Conservation (phyloP, 1,284 basidiomycete species). For the Boletus semigastroideus region DNA sequence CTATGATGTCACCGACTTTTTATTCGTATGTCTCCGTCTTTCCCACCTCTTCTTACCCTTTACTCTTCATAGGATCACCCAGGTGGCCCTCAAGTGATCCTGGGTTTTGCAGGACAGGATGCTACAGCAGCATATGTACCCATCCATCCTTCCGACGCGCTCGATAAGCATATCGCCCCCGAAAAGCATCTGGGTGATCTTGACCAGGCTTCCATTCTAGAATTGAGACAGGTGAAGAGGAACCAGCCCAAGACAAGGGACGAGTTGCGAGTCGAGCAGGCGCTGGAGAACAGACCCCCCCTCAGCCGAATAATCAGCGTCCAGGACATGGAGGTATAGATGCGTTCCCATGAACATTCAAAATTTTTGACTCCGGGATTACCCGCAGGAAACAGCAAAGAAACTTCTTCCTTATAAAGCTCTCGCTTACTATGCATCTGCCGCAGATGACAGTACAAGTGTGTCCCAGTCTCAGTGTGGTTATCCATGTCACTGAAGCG, state of each 20-base stretch:
- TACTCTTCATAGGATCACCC: conserved; percentile 64
- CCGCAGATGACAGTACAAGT: conserved; percentile 82
- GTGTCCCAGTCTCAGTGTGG: conserved; percentile 30
- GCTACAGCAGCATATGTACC: conserved; percentile 73
- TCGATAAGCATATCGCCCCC: conserved; percentile 64
- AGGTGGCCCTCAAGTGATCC: conserved; percentile 75
- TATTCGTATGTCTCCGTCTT: conserved; percentile 47
- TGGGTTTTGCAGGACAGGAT: conserved; percentile 79
- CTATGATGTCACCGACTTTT: conserved; percentile 85
- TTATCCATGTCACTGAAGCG: conserved; percentile 1
- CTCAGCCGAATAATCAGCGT: conserved; percentile 70
- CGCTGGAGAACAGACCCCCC: conserved; percentile 60
- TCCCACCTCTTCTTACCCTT: not conserved
- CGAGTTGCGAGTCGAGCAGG: conserved; percentile 65
- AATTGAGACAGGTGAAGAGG: conserved; percentile 40
- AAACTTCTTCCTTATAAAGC: conserved; percentile 72
- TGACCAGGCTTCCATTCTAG: conserved; percentile 49
- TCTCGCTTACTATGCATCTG: conserved; percentile 80
- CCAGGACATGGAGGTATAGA: conserved; percentile 70
- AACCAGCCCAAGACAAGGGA: conserved; percentile 61
- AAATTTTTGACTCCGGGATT: not conserved
- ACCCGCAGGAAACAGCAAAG: conserved; percentile 54
- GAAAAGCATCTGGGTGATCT: conserved; percentile 74
- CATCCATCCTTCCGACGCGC: conserved; percentile 71
- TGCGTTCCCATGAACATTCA: not conserved